phyloP scores from a whole-genome alignment of 179 eudicot species.

The Patellifolia procumbens region DNA sequence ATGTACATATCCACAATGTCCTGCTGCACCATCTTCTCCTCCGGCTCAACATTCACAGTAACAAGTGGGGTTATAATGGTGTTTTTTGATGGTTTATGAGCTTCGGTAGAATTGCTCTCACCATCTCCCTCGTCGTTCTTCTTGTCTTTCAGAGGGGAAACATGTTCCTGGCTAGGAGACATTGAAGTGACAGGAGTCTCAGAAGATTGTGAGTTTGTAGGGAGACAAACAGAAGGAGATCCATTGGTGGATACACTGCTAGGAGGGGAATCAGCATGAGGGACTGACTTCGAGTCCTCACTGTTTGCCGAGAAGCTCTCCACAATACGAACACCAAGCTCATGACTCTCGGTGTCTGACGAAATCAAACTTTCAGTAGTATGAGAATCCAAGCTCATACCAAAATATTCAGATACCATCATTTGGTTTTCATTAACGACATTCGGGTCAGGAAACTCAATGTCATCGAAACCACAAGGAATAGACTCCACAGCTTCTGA shows the following conservation, averaged over 20 bases:
- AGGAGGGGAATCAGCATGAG: conserved; percentile 59
- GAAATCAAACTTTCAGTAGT: conserved; percentile 60
- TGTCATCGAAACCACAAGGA: conserved; percentile 56
- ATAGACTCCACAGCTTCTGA: conserved; percentile 26
- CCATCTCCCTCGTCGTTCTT: conserved; percentile 42
- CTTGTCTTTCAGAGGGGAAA: conserved; percentile 48
- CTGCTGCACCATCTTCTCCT: conserved; percentile 82
- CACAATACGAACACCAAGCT: conserved; percentile 45
- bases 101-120: conserved; percentile 47
- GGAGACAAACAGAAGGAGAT: conserved; percentile 46
- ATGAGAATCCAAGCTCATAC: conserved; percentile 49
- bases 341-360: conserved; percentile 66
- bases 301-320: conserved; percentile 58
- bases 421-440: conserved; percentile 65
- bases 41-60: conserved; percentile 58
- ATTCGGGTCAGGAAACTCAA: conserved; percentile 93
- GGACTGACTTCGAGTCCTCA: conserved; percentile 33
- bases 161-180: conserved; percentile 48
- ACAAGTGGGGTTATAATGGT: conserved; percentile 47
- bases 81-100: conserved; percentile 29
- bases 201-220: conserved; percentile 53
- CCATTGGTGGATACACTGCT: conserved; percentile 72
- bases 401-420: conserved; percentile 87
- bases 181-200: conserved; percentile 46
- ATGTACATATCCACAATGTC: conserved; percentile 94